Evolutionary conservation across 1,139 yeast genomes (phyloP), one percentile per base, ranked within the genome.

Genomic region (Geotrichum klebahnii): DNA sequence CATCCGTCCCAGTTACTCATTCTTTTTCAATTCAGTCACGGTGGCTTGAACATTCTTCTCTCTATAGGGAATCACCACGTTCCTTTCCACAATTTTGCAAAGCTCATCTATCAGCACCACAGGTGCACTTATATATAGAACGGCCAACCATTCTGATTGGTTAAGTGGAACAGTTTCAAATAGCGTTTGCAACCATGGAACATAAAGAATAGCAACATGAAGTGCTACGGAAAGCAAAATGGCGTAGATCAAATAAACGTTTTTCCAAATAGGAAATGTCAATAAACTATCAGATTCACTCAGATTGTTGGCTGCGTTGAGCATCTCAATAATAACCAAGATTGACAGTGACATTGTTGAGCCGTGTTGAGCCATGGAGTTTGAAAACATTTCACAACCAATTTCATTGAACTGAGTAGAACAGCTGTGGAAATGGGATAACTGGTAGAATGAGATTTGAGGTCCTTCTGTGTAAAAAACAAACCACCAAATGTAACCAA

Each of bases 401-500:
- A 68, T 60, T 38, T 64, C 63, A 28, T 68, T 63, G 57, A 66
- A 66, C 3, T 60, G 62, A 2, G 57, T 34, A 1, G 66, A 53
- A 50, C 73, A 69, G 46, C 63, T 60, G 48, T 69, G 73, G 59
- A 69, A 69, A 50, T 66, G 67, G 3, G 70, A 62, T 32, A 70
- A 58, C 53, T 69, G 67, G 35, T 55, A 20, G 53, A 59, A 70
- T 5, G 66, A 45, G 32, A 70, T 64, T 49, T 61, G 63, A 9
- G 74, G 74, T 4, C 74, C 74, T 26, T 61, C 56, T 5, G 55
- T 46, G 51, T 67, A 66, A 46, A 54, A 58, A 45, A 69, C 50
- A 57, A 69, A 71, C 62, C 69, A 69, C 74, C 74, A 71, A 12
- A 65, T 67, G 51, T 70, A 70, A 12, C 74, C 73, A 51, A 66